These are phyloP conservation scores for Globisporangium perplexum DNA, from an alignment of 352 stramenopile genomes.

Conservation along the genomic window DNA sequence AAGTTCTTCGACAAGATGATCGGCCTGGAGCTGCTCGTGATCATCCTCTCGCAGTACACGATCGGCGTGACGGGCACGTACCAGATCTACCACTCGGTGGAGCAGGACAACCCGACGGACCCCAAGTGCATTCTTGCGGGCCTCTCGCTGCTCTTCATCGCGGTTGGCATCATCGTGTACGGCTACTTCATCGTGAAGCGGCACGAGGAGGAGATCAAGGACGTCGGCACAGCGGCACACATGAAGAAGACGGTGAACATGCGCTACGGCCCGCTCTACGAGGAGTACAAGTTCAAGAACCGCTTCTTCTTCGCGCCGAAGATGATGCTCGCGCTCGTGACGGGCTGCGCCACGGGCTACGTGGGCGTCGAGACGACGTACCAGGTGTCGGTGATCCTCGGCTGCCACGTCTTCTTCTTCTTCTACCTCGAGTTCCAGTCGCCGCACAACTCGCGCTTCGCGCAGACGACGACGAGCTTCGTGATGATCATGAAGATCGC, in stretches of 20 bases:
- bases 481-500: conserved; percentile 77
- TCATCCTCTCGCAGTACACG: conserved; percentile 81
- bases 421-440: conserved; percentile 68
- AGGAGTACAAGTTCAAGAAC: conserved; percentile 87
- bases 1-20: conserved; percentile 88
- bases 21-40: conserved; percentile 59
- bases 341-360: conserved; percentile 52
- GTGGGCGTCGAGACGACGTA: conserved; percentile 40
- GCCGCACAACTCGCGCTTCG: conserved; percentile 63
- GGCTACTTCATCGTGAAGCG: conserved; percentile 65
- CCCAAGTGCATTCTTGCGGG: conserved; percentile 63
- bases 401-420: conserved; percentile 58
- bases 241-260: conserved; percentile 80
- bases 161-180: conserved; percentile 73
- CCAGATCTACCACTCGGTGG: conserved; percentile 77
- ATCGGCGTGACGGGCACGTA: conserved; percentile 81
- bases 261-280: conserved; percentile 78
- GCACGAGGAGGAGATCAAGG: conserved; percentile 66
- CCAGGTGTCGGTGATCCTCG: conserved; percentile 53
- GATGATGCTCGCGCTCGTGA: conserved; percentile 65
- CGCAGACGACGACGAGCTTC: conserved; percentile 68
- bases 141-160: conserved; percentile 54
- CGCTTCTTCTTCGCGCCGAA: conserved; percentile 82
- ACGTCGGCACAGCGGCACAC: conserved; percentile 73
- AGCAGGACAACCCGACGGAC: conserved; percentile 44